These are phyloP conservation scores for Mentha longifolia DNA, from an alignment of 257 asterid species.

Conservation along the genomic window DNA sequence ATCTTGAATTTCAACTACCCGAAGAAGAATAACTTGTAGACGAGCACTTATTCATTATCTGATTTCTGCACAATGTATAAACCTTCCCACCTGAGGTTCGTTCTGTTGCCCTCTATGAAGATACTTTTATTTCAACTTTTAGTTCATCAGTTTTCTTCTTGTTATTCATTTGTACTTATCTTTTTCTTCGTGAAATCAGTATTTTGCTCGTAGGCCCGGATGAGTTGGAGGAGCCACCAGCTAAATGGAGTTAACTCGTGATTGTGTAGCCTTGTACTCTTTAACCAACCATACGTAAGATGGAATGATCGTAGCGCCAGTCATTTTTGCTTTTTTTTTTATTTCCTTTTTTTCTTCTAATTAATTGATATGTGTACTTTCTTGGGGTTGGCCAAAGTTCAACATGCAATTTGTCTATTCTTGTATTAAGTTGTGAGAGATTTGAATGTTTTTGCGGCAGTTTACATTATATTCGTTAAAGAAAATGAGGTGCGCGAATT, in stretches of 20 bases:
- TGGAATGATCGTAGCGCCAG: not conserved
- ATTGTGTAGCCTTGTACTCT: slow-evolving; percentile 25
- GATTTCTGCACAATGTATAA: slow-evolving; percentile 25
- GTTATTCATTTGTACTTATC: too few relatives aligned
- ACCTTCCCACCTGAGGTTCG: slow-evolving; percentile 38
- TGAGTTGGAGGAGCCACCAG: slow-evolving; percentile 23
- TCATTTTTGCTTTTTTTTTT: not conserved
- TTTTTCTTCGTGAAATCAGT: slow-evolving; percentile 10
- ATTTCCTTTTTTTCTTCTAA: not conserved
- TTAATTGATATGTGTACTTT: slow-evolving; percentile 29
- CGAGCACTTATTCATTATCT: slow-evolving; percentile 26
- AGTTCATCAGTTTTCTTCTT: slow-evolving; percentile 1
- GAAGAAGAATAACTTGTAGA: slow-evolving; percentile 60
- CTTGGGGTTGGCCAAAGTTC: slow-evolving; percentile 16
- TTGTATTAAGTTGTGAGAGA: slow-evolving; percentile 32
- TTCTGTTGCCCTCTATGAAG: slow-evolving; percentile 8
- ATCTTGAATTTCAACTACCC: slow-evolving; percentile 85
- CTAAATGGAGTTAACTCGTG: slow-evolving; percentile 29
- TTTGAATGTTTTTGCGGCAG: slow-evolving; percentile 28
- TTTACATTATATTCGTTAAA: slow-evolving; percentile 10
- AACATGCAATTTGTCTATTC: slow-evolving; percentile 19
- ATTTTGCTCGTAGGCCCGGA: slow-evolving; percentile 19
- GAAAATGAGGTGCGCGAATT: not conserved
- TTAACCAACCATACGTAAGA: slow-evolving; percentile 16
- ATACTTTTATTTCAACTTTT: not conserved